Evolutionary conservation across 129 eudicot genomes (phyloP), one percentile per base, ranked within the genome.

Genomic region (Solidago caesia): DNA sequence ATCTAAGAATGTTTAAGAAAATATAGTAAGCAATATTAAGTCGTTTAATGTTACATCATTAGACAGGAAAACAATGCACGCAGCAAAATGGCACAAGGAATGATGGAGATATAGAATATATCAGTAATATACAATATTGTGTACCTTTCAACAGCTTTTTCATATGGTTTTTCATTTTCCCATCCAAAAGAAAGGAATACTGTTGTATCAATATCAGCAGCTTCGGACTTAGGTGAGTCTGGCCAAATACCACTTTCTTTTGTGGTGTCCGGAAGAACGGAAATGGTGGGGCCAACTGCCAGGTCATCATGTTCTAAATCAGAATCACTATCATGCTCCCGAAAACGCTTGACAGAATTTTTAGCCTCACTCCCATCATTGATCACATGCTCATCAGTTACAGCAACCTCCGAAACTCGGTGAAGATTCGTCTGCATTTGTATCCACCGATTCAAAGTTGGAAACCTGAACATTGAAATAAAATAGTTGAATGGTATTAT

Each of bases 391-490:
- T 88, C 90, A 21, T 85, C 81, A 68, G 83, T 82, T 33, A 87
- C 96, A 79, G 90, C 91, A 81, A 91, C 87, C 67, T 95, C 99
- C 5, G 97, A 89, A 82, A 91, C 91, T 44, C 96, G 88, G 75
- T 95, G 99, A 73, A 95, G 97, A 75, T 95, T 95, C 51, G 88
- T 91, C 71, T 95, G 99, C 94, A 95, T 88, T 74, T 95, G 99
- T 85, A 95, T 95, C 99, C 99, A 95, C 42, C 99, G 96, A 72
- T 95, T 95, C 94, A 95, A 84, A 57, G 99, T 95, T 7, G 99
- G 97, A 75, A 95, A 95, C 85, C 99, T 94, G 91, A 53, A 57
- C 21, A 47, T 49, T 47, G 67, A 61, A 70, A 53, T 4, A 25
- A 77, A 49, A n/a, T 75, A 67, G 41, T 58, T 53, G 75, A 66